Conservation (phyloP, 352 stramenopile genomes). For the Elongisporangium senticosum region DNA sequence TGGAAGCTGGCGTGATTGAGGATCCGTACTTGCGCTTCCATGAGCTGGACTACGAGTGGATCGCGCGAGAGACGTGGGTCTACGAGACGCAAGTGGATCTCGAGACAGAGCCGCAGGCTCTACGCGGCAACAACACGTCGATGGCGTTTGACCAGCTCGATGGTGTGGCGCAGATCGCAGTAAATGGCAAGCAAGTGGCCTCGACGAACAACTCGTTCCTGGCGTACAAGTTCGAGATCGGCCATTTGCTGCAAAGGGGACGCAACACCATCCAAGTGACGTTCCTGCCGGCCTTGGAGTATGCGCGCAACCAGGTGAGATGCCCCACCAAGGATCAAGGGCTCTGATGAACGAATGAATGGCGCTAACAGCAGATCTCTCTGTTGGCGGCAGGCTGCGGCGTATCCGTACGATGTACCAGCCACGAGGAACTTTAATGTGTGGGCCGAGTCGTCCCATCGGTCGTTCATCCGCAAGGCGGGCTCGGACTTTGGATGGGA, state of each 20-base stretch:
- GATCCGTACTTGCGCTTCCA: constrained; percentile 74
- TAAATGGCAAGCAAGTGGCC: constrained; percentile 55
- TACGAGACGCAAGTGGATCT: constrained; percentile 58
- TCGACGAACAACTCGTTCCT: constrained; percentile 60
- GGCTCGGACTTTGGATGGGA: constrained; percentile 87
- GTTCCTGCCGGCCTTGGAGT: constrained; percentile 52
- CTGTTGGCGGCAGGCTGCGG: constrained; percentile 21
- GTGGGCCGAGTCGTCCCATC: constrained; percentile 73
- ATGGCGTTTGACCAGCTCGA: constrained; percentile 72
- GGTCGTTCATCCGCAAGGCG: constrained; percentile 80
- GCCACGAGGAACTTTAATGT: constrained; percentile 72
- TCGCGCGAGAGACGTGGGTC: constrained; percentile 62
- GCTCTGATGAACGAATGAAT: neutral
- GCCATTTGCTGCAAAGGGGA: constrained; percentile 9
- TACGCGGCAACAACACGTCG: constrained; percentile 1
- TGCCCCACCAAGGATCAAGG: neutral
- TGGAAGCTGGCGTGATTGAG: constrained; percentile 47
- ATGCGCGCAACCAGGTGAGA: constrained; percentile 34
- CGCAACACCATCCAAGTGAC: constrained; percentile 50
- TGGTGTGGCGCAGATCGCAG: constrained; percentile 50
- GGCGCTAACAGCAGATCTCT: neutral
- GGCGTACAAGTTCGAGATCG: constrained; percentile 44
- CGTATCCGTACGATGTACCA: constrained; percentile 75
- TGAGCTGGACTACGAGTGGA: constrained; percentile 60
- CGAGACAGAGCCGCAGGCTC: neutral